These are phyloP conservation scores for Populus hybrid DNA, from an alignment of 441 rosid genomes.

Conservation along the genomic window DNA sequence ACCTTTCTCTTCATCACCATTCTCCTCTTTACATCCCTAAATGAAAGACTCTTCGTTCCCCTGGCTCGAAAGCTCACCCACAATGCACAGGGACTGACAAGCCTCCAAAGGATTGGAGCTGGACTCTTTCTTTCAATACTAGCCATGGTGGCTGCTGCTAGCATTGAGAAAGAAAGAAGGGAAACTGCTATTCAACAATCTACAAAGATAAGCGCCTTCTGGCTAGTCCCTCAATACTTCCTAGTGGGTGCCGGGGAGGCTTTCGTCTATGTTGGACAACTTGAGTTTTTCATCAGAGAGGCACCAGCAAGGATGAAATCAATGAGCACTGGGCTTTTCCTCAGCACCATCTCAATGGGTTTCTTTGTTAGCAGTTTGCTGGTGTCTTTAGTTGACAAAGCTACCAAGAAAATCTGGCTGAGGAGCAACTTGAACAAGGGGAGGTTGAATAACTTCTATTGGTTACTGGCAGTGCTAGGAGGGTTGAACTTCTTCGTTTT, in stretches of 20 bases:
- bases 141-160: constrained; percentile 72
- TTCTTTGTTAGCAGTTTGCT: too few species aligned
- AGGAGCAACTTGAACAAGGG: constrained; percentile 60
- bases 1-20: constrained; percentile 59
- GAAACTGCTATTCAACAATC: constrained; percentile 25
- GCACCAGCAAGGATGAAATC: too few species aligned
- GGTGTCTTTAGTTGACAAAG: too few species aligned
- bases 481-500: constrained; percentile 59
- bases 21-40: constrained; percentile 80
- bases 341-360: too few species aligned
- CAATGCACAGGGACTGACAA: constrained; percentile 63
- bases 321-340: too few species aligned
- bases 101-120: constrained; percentile 78
- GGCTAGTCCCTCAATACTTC: constrained; percentile 79
- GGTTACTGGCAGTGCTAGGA: constrained; percentile 69
- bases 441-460: constrained; percentile 61
- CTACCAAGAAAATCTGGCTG: constrained; percentile 77
- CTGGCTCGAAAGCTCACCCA: constrained; percentile 52
- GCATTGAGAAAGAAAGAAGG: constrained; percentile 57
- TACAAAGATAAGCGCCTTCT: constrained; percentile 54
- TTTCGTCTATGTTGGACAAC: too few species aligned
- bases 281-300: too few species aligned
- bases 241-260: too few species aligned
- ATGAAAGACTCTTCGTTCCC: constrained; percentile 71
- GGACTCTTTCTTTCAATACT: constrained; percentile 63